phyloP scores from a whole-genome alignment of 148 eudicot species.

The Silene uniflora region DNA sequence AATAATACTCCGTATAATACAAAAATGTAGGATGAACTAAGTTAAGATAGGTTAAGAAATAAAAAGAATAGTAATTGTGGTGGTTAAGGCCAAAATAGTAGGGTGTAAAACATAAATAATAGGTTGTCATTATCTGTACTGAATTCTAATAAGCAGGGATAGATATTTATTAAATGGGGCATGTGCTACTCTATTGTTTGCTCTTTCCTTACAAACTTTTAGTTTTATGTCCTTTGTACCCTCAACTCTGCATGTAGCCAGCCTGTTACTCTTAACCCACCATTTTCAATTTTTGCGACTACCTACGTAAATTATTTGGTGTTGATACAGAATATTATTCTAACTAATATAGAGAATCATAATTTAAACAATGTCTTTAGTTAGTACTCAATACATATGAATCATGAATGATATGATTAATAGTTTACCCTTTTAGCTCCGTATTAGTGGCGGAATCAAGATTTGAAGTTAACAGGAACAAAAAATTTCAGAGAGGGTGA shows the following conservation, averaged over 20 bases:
- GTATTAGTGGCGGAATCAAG: too few relatives aligned
- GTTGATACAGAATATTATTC: too few relatives aligned
- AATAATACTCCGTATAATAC: too few relatives aligned
- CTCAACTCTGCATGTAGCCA: slow-evolving; percentile 12
- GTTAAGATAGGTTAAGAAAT: neutral
- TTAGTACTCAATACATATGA: too few relatives aligned
- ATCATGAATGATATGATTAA: too few relatives aligned
- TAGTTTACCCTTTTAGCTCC: too few relatives aligned
- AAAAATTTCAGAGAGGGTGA: too few relatives aligned
- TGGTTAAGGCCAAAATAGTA: neutral
- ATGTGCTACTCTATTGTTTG: neutral
- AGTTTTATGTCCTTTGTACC: neutral
- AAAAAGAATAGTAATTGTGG: neutral
- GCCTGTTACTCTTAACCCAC: slow-evolving; percentile 3
- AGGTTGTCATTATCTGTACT: neutral
- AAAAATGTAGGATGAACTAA: neutral
- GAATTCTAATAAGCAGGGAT: too few relatives aligned
- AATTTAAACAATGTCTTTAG: too few relatives aligned
- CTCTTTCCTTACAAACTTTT: neutral
- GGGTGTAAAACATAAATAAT: neutral
- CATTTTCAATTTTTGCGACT: neutral
- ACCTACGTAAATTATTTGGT: neutral
- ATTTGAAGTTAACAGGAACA: too few relatives aligned
- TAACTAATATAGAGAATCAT: too few relatives aligned
- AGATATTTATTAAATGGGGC: slow-evolving; percentile 4